These are phyloP conservation scores for Boletus smithii DNA, from an alignment of 1,284 basidiomycete genomes.

Conservation along the genomic window DNA sequence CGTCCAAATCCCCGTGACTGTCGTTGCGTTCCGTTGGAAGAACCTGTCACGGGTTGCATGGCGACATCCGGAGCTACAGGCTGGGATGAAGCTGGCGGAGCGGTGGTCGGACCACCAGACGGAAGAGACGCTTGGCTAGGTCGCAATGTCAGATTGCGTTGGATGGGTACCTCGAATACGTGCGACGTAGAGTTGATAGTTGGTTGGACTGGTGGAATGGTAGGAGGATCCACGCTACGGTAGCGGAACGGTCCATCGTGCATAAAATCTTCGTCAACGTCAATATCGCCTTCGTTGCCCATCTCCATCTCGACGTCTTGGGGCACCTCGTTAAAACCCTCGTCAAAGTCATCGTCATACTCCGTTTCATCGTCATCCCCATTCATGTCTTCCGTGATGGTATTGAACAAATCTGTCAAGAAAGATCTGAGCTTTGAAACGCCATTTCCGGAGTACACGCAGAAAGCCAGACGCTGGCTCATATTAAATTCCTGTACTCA, in stretches of 20 bases:
- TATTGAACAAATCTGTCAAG: conserved; percentile 68
- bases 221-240: conserved; percentile 13
- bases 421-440: conserved; percentile 81
- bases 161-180: conserved; percentile 32
- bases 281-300: conserved; percentile 44
- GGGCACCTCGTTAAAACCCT: conserved; percentile 46
- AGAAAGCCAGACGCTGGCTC: conserved; percentile 90
- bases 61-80: conserved; percentile 14
- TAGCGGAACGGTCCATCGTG: conserved; percentile 31
- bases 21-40: conserved; percentile 28
- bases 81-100: conserved; percentile 5
- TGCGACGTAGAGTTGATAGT: conserved; percentile 20
- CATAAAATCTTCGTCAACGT: conserved; percentile 39
- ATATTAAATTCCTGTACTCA: conserved; percentile 82
- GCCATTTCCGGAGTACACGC: conserved; percentile 94
- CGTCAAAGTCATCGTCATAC: conserved; percentile 67
- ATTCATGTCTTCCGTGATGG: conserved; percentile 65
- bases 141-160: conserved; percentile 30
- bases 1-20: conserved; percentile 48
- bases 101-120: conserved; percentile 6
- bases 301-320: conserved; percentile 50
- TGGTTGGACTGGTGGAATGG: conserved; percentile 30
- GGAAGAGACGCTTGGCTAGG: conserved; percentile 17
- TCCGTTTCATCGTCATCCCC: conserved; percentile 66
- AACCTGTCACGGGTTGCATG: conserved; percentile 15